These are phyloP conservation scores for Phytophthora pluvialis DNA, from an alignment of 352 stramenopile genomes.

Conservation along the genomic window DNA sequence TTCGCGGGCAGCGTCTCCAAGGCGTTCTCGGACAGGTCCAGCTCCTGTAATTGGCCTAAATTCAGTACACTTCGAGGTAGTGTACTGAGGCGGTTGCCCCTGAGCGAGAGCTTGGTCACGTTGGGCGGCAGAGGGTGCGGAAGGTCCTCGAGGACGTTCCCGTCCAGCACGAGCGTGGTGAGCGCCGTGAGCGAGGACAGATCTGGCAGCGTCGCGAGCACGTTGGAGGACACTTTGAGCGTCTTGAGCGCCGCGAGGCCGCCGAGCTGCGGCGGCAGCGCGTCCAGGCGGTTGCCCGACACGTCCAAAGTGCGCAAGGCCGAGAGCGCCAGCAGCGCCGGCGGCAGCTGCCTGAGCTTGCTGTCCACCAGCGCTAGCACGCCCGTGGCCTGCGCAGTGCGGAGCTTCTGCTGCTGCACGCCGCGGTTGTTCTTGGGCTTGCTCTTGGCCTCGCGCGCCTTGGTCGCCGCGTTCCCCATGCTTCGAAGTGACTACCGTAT, in stretches of 20 bases:
- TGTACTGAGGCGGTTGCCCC: slow-evolving; percentile 54
- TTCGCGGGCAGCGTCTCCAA: slow-evolving; percentile 51
- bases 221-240: slow-evolving; percentile 76
- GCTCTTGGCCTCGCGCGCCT: slow-evolving; percentile 75
- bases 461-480: slow-evolving; percentile 75
- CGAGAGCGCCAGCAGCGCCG: slow-evolving; percentile 57
- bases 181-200: slow-evolving; percentile 70
- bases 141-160: slow-evolving; percentile 70
- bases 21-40: slow-evolving; percentile 74
- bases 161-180: slow-evolving; percentile 76
- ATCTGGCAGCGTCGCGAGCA: slow-evolving; percentile 62
- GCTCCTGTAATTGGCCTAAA: slow-evolving; percentile 64
- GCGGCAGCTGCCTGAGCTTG: slow-evolving; percentile 81
- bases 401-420: slow-evolving; percentile 84
- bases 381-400: slow-evolving; percentile 60
- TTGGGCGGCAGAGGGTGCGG: slow-evolving; percentile 65
- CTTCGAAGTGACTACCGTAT: neutral
- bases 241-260: slow-evolving; percentile 65
- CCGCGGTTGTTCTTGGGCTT: slow-evolving; percentile 82
- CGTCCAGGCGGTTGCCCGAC: slow-evolving; percentile 65
- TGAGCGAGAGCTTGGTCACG: slow-evolving; percentile 80
- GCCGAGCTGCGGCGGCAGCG: slow-evolving; percentile 50
- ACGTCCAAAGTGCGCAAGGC: slow-evolving; percentile 77
- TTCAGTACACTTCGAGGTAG: slow-evolving; percentile 56
- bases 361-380: slow-evolving; percentile 72